A percentile compares a stretch with the other conserved stretches of the same genome.
These are phyloP conservation scores for Umbelopsis sp. DNA, from an alignment of 192 early-diverging fungal genomes.

Conservation along the genomic window DNA sequence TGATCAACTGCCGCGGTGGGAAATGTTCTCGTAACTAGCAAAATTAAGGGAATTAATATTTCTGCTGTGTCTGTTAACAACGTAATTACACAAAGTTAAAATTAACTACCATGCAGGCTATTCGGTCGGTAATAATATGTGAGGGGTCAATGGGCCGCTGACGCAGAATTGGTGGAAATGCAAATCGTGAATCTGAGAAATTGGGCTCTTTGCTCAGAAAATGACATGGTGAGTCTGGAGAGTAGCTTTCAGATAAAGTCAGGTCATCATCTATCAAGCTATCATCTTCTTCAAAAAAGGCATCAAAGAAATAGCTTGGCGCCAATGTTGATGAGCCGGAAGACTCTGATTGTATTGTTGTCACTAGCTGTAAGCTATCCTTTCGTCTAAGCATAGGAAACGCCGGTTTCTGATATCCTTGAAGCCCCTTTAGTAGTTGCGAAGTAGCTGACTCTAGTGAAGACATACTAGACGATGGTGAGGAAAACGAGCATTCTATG, in stretches of 20 bases:
- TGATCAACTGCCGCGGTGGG: conserved; percentile 73
- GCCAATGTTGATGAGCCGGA: conserved; percentile 5
- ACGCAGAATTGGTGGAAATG: conserved; percentile 11
- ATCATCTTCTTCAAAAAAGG: conserved; percentile 10
- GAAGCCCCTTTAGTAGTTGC: background rate
- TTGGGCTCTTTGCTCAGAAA: background rate
- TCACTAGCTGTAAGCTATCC: conserved; percentile 15
- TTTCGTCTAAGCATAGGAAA: background rate
- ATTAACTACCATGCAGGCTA: background rate
- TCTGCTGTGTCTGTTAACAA: background rate
- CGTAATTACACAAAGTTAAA: background rate
- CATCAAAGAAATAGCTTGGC: conserved; percentile 18
- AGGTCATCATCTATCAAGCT: background rate
- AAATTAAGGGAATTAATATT: background rate
- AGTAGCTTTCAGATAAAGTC: background rate
- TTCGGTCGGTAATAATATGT: background rate
- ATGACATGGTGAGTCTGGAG: background rate
- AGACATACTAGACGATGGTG: conserved; percentile 8
- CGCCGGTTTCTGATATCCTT: background rate
- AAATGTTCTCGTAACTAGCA: conserved; percentile 44
- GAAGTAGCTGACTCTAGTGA: conserved; percentile 1
- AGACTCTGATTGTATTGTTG: conserved; percentile 20
- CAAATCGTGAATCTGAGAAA: background rate
- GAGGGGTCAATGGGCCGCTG: background rate
- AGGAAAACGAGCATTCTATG: conserved; percentile 3